Percentiles rank a stretch among this genome's conserved stretches.
These are phyloP conservation scores for Neonectria ditissima DNA, from an alignment of 2,329 filamentous ascomycete species.

Conservation along the genomic window DNA sequence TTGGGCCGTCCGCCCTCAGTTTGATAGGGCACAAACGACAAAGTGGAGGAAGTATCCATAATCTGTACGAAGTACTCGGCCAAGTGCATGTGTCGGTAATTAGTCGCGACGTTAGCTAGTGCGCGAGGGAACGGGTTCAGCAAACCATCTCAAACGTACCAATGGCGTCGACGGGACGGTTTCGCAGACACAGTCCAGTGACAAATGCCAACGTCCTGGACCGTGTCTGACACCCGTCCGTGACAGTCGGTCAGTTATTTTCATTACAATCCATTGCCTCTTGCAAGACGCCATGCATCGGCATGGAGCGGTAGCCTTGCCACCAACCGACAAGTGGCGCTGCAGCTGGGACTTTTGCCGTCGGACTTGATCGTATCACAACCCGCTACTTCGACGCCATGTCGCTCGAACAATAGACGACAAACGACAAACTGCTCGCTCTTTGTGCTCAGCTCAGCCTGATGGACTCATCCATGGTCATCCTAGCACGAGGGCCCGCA, in stretches of 20 bases:
- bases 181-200: slow-evolving; percentile 28
- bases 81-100: slow-evolving; percentile 14
- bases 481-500: neutral
- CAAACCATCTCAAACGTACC: slow-evolving; percentile 37
- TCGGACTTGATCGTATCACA: neutral
- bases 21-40: slow-evolving; percentile 8
- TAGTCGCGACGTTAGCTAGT: slow-evolving; percentile 13
- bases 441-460: slow-evolving; percentile 5
- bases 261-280: slow-evolving; percentile 3
- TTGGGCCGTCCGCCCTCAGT: neutral
- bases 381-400: neutral
- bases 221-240: slow-evolving; percentile 4
- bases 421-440: neutral
- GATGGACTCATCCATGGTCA: slow-evolving; percentile 3
- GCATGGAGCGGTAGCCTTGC: slow-evolving; percentile 21
- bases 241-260: slow-evolving; percentile 22
- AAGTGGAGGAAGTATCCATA: neutral
- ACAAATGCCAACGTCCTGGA: slow-evolving; percentile 33
- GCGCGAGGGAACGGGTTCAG: slow-evolving; percentile 7
- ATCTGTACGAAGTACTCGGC: neutral
- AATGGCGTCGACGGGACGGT: slow-evolving; percentile 29
- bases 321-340: slow-evolving; percentile 11
- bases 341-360: slow-evolving; percentile 3
- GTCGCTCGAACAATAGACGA: neutral
- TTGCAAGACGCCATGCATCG: slow-evolving; percentile 7